Base-by-base conservation (phyloP, 2,329 filamentous ascomycete species). In the Zarea fungicola region DNA sequence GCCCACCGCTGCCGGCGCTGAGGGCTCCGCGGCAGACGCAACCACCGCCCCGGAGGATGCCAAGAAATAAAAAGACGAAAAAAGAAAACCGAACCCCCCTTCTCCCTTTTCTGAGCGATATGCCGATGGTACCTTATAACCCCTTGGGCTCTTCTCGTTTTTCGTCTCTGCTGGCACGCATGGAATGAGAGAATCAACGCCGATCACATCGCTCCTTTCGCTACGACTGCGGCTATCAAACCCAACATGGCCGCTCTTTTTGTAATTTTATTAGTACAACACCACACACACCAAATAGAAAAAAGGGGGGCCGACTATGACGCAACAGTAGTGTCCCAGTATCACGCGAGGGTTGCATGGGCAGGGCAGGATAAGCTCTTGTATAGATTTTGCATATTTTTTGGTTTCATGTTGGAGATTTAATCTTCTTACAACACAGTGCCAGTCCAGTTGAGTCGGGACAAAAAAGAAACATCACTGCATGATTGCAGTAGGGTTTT, bases 381-480 rank as follows among this genome's bases (percentile, higher is more conserved):
- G 31, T 29, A 49, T 49, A 49, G 46, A 49, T 42, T 49, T 39
- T 42, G 46, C 46, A 49, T 49, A 36, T 49, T 29, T 16, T 32
- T 26, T 26, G 18, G 19, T 19, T 48, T 42, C 29, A 23, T 34
- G 18, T 21, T 42, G 16, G 28, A 21, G 23, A n/a, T n/a, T n/a
- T n/a, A n/a, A 26, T 26, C 45, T 48, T 26, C 28, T 35, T 35
- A 18, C 22, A 36, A 23, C 36, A 21, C 9, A 36, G 18, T 13
- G 31, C 16, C 18, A 19, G 19, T 19, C 16, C 26, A 36, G 39
- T 36, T 42, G 46, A 37, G 23, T 23, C 23, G 29, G 13, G 28
- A 34, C 34, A 41, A 26, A 11, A 39, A 35, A 37, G 21, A 47
- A 31, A 42, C 29, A 42, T 32, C 35, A 26, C 29, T 49, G 46